Percentiles rank a stretch among this genome's conserved stretches.
Evolutionary conservation across 2,329 filamentous ascomycete genomes (phyloP).

Genomic region (Didymella glomerata): DNA sequence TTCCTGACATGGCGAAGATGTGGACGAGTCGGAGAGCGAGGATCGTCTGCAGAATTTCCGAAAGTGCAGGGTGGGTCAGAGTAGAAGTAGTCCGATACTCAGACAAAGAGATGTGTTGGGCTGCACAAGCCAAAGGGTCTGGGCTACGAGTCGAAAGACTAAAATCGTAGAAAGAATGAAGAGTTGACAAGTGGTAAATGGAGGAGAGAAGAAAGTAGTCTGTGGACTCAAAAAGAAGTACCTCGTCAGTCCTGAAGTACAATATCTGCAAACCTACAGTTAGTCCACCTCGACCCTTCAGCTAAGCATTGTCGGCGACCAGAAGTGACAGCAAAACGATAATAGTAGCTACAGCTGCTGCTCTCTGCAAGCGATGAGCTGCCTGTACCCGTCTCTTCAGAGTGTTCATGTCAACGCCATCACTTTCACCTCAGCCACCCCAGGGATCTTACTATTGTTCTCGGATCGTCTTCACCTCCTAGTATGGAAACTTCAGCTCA

Average conservation of each 20-base stretch:
- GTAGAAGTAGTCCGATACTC: not conserved
- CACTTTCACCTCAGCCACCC: constrained; percentile 25
- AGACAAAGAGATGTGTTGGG: constrained; percentile 1
- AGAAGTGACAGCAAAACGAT: constrained; percentile 4
- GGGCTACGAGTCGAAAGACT: not conserved
- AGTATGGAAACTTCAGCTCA: constrained; percentile 10
- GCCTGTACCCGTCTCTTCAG: constrained; percentile 1
- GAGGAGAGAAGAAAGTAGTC: not conserved
- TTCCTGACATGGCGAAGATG: constrained; percentile 6
- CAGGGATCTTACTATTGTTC: constrained; percentile 37
- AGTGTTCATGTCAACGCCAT: constrained; percentile 13
- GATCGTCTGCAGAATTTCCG: not conserved
- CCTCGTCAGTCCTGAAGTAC: not conserved
- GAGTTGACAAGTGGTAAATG: not conserved
- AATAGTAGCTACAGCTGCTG: constrained; percentile 9
- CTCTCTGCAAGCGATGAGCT: constrained; percentile 1
- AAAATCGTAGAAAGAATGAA: not conserved
- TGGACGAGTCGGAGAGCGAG: not conserved
- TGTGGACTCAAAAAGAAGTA: not conserved
- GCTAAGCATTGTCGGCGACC: constrained; percentile 17
- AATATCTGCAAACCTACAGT: not conserved
- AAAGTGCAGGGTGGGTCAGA: not conserved
- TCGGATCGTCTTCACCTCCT: constrained; percentile 18
- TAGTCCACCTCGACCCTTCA: not conserved
- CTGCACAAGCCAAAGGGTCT: not conserved